Conservation (phyloP, 441 rosid genomes). For the Geranium incanum region DNA sequence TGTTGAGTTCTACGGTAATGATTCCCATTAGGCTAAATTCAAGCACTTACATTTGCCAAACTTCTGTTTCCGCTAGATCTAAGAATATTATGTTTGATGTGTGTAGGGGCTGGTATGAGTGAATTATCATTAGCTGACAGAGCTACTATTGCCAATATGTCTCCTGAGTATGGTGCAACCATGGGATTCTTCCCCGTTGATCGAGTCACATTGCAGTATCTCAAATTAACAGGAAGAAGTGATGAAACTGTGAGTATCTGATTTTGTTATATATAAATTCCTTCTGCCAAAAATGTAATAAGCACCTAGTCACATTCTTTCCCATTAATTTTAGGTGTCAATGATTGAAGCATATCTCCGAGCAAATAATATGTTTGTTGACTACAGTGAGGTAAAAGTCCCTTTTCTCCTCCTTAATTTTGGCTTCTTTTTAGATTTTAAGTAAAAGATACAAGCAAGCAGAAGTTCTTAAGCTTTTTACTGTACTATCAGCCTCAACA, state of each 20-base stretch:
- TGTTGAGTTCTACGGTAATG: conserved; percentile 91
- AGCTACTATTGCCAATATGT: conserved; percentile 67
- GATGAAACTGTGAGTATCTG: conserved; percentile 44
- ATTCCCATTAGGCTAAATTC: conserved; percentile 16
- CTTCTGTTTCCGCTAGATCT: conserved; percentile 2
- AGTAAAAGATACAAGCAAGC: not conserved
- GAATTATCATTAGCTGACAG: conserved; percentile 55
- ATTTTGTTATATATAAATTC: conserved; percentile 15
- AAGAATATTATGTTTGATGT: conserved; percentile 10
- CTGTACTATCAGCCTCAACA: conserved; percentile 64
- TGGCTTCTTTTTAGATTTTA: not conserved
- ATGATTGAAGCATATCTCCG: conserved; percentile 95
- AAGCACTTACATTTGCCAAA: conserved; percentile 10
- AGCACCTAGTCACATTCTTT: conserved; percentile 19
- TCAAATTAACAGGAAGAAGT: conserved; percentile 57
- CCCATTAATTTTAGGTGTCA: conserved; percentile 49
- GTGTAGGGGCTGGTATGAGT: conserved; percentile 51
- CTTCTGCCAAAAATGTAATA: not conserved
- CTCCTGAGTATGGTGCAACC: conserved; percentile 70
- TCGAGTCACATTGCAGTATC: conserved; percentile 55
- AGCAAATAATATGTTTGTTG: conserved; percentile 92
- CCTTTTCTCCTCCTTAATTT: conserved; percentile 3
- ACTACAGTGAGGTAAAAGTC: conserved; percentile 66
- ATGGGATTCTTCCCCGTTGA: conserved; percentile 80
- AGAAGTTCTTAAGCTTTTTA: not conserved